A percentile compares a stretch with the other conserved stretches of the same genome.
These are phyloP conservation scores for Mariannaea sp. DNA, from an alignment of 2,329 filamentous ascomycete genomes.

Conservation along the genomic window DNA sequence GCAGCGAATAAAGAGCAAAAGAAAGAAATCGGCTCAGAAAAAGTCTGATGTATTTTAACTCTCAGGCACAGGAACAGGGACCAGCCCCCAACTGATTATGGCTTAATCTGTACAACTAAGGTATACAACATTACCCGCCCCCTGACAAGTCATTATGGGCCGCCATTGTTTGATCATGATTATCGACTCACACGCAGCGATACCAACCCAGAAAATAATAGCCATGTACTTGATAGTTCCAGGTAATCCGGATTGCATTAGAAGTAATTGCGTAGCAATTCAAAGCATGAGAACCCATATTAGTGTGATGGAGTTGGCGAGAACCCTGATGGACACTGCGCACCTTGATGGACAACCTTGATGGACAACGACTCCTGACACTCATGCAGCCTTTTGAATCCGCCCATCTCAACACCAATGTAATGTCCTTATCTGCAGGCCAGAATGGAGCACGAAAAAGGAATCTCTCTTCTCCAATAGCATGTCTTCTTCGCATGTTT, in stretches of 20 bases:
- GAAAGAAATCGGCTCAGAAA: no score
- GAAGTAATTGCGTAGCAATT: slow-evolving; percentile 5
- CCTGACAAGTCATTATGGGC: slow-evolving; percentile 1
- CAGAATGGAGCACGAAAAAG: background rate
- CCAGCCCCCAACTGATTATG: no score
- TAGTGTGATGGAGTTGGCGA: slow-evolving; percentile 11
- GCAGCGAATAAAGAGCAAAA: no score
- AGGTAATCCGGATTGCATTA: background rate
- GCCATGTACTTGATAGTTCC: background rate
- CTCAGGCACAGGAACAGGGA: no score
- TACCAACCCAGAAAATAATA: background rate
- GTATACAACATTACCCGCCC: no score
- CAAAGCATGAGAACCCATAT: background rate
- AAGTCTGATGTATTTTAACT: no score
- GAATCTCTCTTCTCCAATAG: slow-evolving; percentile 7
- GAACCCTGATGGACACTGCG: slow-evolving; percentile 36
- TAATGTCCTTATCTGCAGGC: slow-evolving; percentile 9
- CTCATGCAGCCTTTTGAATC: background rate
- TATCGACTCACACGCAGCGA: slow-evolving; percentile 1
- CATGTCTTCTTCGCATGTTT: background rate
- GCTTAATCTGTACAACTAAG: no score
- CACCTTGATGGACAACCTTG: slow-evolving; percentile 39
- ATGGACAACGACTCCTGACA: slow-evolving; percentile 32
- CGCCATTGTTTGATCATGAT: background rate
- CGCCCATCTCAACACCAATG: slow-evolving; percentile 13